These are phyloP conservation scores for Xylaria sp. DNA, from an alignment of 2,329 filamentous ascomycete genomes.

Conservation along the genomic window DNA sequence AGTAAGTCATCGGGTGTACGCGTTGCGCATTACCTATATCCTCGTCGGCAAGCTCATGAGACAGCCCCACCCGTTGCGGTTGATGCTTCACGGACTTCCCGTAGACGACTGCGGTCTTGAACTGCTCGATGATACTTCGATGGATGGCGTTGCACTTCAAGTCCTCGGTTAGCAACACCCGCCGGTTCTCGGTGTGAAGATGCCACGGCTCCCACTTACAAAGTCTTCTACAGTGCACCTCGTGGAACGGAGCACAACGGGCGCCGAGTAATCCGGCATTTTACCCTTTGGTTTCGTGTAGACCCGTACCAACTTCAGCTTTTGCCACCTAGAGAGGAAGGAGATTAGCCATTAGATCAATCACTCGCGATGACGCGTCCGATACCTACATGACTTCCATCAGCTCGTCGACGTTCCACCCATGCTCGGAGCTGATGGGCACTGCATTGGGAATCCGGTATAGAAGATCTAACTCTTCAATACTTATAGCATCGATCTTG, in stretches of 20 bases:
- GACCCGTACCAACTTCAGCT: conserved; percentile 85
- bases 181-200: conserved; percentile 24
- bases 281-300: conserved; percentile 99
- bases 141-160: conserved; percentile 93
- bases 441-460: conserved; percentile 97
- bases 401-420: conserved; percentile 97
- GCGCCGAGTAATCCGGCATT: conserved; percentile 87
- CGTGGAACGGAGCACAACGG: conserved; percentile 83
- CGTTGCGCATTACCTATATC: conserved; percentile 75
- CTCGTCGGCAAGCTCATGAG: conserved; percentile 92
- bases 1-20: conserved; percentile 18
- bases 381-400: conserved; percentile 81
- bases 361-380: not conserved
- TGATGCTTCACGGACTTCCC: conserved; percentile 99
- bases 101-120: conserved; percentile 94
- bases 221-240: conserved; percentile 96
- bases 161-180: conserved; percentile 46
- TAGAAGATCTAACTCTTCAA: conserved; percentile 93
- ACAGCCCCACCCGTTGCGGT: conserved; percentile 90
- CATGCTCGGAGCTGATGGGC: conserved; percentile 95
- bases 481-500: conserved; percentile 98
- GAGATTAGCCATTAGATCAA: conserved; percentile 32
- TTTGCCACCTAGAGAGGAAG: conserved; percentile 73
- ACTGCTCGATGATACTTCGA: conserved; percentile 92
- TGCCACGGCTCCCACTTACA: conserved; percentile 62